Conservation (phyloP, 1,139 yeast species). For the Meyerozyma elateridarum region DNA sequence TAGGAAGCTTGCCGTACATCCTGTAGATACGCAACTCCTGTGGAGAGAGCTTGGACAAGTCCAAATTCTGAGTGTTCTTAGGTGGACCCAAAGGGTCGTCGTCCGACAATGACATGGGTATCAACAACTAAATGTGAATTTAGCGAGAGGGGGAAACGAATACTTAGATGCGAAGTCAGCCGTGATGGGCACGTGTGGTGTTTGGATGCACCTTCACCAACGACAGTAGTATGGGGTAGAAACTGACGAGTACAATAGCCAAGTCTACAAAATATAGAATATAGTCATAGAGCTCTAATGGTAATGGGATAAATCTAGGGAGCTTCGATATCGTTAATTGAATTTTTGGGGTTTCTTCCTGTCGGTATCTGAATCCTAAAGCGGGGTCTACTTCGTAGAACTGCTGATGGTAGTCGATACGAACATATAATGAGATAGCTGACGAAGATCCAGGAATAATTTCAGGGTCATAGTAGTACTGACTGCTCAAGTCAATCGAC, state of each 20-base stretch:
- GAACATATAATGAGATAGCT: background rate
- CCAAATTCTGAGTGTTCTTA: constrained; percentile 43
- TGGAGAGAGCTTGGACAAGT: constrained; percentile 55
- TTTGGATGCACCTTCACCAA: constrained; percentile 4
- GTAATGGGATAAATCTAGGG: constrained; percentile 35
- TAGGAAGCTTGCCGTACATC: constrained; percentile 85
- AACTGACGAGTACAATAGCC: constrained; percentile 15
- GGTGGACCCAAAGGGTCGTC: constrained; percentile 49
- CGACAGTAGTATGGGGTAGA: constrained; percentile 13
- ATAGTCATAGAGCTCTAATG: constrained; percentile 34
- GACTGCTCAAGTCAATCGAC: constrained; percentile 22
- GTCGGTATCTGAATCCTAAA: no score
- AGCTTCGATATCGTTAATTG: constrained; percentile 17
- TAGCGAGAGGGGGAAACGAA: constrained; percentile 2
- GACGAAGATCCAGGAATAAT: background rate
- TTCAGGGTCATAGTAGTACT: constrained; percentile 10
- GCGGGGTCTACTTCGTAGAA: background rate
- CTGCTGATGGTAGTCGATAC: constrained; percentile 2
- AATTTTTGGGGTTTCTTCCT: background rate
- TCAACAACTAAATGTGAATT: background rate
- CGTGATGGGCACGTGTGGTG: constrained; percentile 3
- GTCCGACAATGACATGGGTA: constrained; percentile 20
- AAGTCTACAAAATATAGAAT: constrained; percentile 29
- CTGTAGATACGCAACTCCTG: constrained; percentile 68
- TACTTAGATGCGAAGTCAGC: no score